Conservation (phyloP, 805 yeast genomes). For the Candida krabiensis region DNA sequence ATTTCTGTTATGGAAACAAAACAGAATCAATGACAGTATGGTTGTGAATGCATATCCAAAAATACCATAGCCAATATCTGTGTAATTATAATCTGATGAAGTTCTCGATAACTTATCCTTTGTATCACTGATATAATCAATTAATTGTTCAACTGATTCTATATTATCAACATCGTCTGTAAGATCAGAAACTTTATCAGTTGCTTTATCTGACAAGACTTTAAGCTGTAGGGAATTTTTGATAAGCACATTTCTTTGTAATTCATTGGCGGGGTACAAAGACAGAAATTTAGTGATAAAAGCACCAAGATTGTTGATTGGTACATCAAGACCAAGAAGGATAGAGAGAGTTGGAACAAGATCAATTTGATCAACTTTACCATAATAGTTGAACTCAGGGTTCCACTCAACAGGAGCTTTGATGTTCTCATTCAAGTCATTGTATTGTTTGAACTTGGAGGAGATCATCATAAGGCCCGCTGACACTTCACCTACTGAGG, state of each 20-base stretch:
- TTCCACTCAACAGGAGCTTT: conserved; percentile 40
- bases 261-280: conserved; percentile 42
- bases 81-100: conserved; percentile 72
- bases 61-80: conserved; percentile 46
- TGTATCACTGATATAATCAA: conserved; percentile 40
- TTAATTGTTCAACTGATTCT: conserved; percentile 8
- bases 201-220: conserved; percentile 44
- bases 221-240: conserved; percentile 62
- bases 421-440: conserved; percentile 18
- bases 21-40: conserved; percentile 27
- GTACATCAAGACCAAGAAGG: conserved; percentile 63
- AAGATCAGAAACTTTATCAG: conserved; percentile 22
- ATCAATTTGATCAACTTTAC: conserved; percentile 63
- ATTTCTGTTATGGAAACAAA: conserved; percentile 18
- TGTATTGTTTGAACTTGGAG: conserved; percentile 45
- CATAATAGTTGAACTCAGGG: conserved; percentile 53
- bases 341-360: conserved; percentile 68
- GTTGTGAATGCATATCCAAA: conserved; percentile 32
- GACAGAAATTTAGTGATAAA: conserved; percentile 57
- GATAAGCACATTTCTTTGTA: conserved; percentile 37
- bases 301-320: conserved; percentile 73
- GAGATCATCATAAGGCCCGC: conserved; percentile 77
- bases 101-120: conserved; percentile 54
- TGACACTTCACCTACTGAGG: conserved; percentile 88
- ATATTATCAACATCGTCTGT: conserved; percentile 14